These are phyloP conservation scores for Oenanthe javanica DNA, from an alignment of 140 eudicot genomes.

Conservation along the genomic window DNA sequence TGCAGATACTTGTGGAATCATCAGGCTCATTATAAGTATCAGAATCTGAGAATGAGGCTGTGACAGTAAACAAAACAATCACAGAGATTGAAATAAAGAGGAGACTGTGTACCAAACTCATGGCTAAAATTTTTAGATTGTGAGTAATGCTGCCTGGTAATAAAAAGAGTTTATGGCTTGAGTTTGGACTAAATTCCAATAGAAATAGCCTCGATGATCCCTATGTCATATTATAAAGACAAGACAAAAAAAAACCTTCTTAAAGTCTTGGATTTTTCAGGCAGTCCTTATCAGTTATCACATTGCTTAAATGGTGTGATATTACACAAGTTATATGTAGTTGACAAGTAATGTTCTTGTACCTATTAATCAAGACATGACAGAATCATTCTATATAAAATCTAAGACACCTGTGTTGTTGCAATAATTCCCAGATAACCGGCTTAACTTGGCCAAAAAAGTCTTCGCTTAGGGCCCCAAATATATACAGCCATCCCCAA, in stretches of 20 bases:
- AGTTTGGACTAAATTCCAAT: background rate
- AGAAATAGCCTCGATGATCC: background rate
- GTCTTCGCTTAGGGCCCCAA: too few relatives aligned
- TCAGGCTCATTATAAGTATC: background rate
- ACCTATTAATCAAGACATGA: background rate
- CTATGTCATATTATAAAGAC: background rate
- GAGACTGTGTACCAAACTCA: background rate
- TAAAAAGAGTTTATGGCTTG: background rate
- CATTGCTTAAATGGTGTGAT: background rate
- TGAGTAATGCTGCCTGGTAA: background rate
- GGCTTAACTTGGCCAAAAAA: too few relatives aligned
- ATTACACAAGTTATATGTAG: background rate
- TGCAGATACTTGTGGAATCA: slow-evolving; percentile 3
- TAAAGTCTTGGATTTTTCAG: background rate
- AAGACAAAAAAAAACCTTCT: background rate
- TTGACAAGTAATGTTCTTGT: background rate
- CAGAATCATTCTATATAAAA: background rate
- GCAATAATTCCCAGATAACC: background rate
- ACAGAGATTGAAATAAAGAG: background rate
- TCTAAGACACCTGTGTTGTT: background rate
- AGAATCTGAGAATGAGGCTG: slow-evolving; percentile 1
- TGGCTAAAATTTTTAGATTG: background rate
- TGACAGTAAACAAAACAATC: background rate
- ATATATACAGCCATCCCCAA: too few relatives aligned
- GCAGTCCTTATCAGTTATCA: background rate